A percentile compares a stretch with the other conserved stretches of the same genome.
Evolutionary conservation across 257 asterid species (phyloP).

Genomic region (Fraxinus anomala): DNA sequence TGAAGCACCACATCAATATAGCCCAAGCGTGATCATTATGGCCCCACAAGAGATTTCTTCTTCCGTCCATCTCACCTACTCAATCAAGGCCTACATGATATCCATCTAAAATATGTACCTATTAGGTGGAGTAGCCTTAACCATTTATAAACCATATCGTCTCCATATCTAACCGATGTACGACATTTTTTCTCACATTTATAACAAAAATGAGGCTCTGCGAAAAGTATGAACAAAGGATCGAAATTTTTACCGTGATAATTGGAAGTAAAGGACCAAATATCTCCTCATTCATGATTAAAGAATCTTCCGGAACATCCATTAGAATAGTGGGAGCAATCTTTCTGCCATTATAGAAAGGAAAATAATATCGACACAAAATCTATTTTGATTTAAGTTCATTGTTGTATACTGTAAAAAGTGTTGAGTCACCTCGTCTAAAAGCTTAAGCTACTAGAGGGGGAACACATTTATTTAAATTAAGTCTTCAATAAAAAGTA

Average conservation of each 20-base stretch:
- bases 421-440: conserved; percentile 1
- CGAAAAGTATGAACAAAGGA: not conserved
- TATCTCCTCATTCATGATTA: conserved; percentile 84
- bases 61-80: not conserved
- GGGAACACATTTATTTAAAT: not conserved
- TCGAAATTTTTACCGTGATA: conserved; percentile 54
- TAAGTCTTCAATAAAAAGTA: not conserved
- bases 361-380: conserved; percentile 13
- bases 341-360: conserved; percentile 48
- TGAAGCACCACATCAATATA: not conserved
- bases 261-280: conserved; percentile 91
- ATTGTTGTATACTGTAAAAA: not conserved
- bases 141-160: not conserved
- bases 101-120: not conserved
- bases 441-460: not conserved
- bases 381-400: conserved; percentile 18
- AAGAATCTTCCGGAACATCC: conserved; percentile 73
- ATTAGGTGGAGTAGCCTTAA: not conserved
- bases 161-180: not conserved
- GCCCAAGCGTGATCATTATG: not conserved
- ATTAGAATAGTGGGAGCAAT: conserved; percentile 80
- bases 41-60: not conserved
- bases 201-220: not conserved
- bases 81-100: not conserved
- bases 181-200: not conserved